Base-by-base conservation (phyloP, 2,329 filamentous ascomycete genomes). In the Zymoseptoria brevis region DNA sequence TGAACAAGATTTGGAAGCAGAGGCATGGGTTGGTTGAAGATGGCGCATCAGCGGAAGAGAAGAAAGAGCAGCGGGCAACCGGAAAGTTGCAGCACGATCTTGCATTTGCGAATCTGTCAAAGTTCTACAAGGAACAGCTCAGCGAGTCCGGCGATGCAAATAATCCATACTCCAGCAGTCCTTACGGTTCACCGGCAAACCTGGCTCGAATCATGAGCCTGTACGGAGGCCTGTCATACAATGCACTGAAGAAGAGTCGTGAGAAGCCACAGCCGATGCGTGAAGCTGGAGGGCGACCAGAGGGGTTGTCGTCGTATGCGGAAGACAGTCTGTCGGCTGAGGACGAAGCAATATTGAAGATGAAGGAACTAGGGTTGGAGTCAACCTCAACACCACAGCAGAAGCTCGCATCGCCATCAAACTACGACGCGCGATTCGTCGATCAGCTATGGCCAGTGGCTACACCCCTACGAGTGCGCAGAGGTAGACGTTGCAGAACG, bases 181-280 rank as follows among this genome's bases (percentile, higher is more conserved):
- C 78, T 50, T 87, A 85, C 74, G 82, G 81, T 29, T 96, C 92
- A 0, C 92, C 93, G 0, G 88, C 85, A 4, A 89, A 90, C 8
- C 77, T 96, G 57, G 87, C 89, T 24, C 86, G 93, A 30, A 94
- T 97, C 68, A 95, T 96, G 90, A 92, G 85, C 62, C 79, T 96
- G 24, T 96, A 96, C 75, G 90, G 89, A 0, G 80, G 80, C 0
- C 81, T 84, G 57, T 83, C 80, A 63, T 82, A 79, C 56, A 79
- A 83, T 65, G 80, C 80, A 57, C 81, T 80, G 67, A 87, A 87
- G 67, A 86, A 87, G 68, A 77, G 82, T 9, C 86, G 87, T 69
- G 79, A 82, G 11, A 89, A 87, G 64, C 80, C 85, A 0, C 82
- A 84, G 21, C 79, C 86, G 1, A 94, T 96, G 87, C 85, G 91